A percentile compares a stretch with the other conserved stretches of the same genome.
Conservation (phyloP, 768 basidiomycete species). For the Tylopilus subfusipes region DNA sequence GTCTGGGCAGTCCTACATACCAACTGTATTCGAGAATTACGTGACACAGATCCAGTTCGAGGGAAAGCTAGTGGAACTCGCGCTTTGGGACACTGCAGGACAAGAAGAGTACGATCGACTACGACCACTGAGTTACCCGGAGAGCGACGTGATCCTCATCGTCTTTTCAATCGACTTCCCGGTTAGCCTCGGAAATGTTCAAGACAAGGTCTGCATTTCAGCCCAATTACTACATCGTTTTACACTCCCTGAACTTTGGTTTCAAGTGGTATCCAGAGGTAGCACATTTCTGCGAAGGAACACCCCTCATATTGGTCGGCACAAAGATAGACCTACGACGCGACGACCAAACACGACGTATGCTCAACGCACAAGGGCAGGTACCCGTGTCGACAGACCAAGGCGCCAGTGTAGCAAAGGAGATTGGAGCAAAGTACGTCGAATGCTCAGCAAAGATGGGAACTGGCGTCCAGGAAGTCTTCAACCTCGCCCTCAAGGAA, state of each 20-base stretch:
- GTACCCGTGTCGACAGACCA: constrained; percentile 78
- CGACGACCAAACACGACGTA: constrained; percentile 81
- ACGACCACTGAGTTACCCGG: constrained; percentile 81
- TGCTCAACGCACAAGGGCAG: constrained; percentile 88
- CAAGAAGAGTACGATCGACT: constrained; percentile 96
- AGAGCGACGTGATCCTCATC: constrained; percentile 88
- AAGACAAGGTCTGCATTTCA: constrained; percentile 65
- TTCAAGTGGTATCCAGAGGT: constrained; percentile 89
- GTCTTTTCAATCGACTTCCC: constrained; percentile 95
- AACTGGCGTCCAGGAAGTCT: constrained; percentile 86
- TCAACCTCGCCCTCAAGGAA: constrained; percentile 83
- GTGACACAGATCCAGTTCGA: constrained; percentile 85
- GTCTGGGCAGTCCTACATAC: constrained; percentile 71
- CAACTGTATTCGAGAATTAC: constrained; percentile 94
- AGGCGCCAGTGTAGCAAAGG: constrained; percentile 80
- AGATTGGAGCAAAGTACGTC: constrained; percentile 90
- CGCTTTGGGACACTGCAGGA: constrained; percentile 98
- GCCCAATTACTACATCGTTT: neutral
- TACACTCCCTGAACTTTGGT: constrained; percentile 10
- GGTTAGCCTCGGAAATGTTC: constrained; percentile 83
- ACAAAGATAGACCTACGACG: constrained; percentile 90
- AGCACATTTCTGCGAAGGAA: constrained; percentile 85
- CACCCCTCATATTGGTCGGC: constrained; percentile 87
- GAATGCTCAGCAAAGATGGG: constrained; percentile 97
- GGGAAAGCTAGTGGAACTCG: constrained; percentile 86